Conservation (phyloP, 352 stramenopile species). For the Phytophthora hibernalis region DNA sequence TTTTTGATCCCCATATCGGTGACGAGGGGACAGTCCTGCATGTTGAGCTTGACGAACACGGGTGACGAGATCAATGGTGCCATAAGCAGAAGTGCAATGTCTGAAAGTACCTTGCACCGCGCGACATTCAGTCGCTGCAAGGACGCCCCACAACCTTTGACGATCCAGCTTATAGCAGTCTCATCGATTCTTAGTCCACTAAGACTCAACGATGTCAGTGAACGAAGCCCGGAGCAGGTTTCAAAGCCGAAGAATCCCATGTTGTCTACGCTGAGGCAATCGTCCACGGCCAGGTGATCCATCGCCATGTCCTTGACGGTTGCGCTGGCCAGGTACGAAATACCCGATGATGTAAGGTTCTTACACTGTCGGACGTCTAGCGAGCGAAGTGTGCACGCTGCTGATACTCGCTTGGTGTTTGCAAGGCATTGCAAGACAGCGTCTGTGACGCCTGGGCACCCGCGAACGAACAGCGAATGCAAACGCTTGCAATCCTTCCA, state of each 20-base stretch:
- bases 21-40: slow-evolving; percentile 57
- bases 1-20: slow-evolving; percentile 57
- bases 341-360: slow-evolving; percentile 65
- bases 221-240: slow-evolving; percentile 39
- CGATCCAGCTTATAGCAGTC: slow-evolving; percentile 75
- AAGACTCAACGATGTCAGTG: slow-evolving; percentile 49
- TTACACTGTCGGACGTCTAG: slow-evolving; percentile 74
- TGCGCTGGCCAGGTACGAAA: slow-evolving; percentile 61
- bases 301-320: slow-evolving; percentile 29
- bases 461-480: slow-evolving; percentile 50
- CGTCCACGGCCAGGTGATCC: slow-evolving; percentile 43
- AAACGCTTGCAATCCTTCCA: slow-evolving; percentile 70
- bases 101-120: slow-evolving; percentile 55
- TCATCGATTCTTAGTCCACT: slow-evolving; percentile 62
- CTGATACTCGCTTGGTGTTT: slow-evolving; percentile 47
- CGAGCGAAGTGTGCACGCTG: slow-evolving; percentile 26
- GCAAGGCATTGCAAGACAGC: slow-evolving; percentile 62
- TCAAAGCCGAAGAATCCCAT: slow-evolving; percentile 86
- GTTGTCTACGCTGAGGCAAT: slow-evolving; percentile 68
- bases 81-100: slow-evolving; percentile 68
- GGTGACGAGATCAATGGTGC: slow-evolving; percentile 42
- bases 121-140: slow-evolving; percentile 58
- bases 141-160: slow-evolving; percentile 49
- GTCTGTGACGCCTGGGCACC: slow-evolving; percentile 61
- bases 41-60: slow-evolving; percentile 44